Conservation (phyloP, 140 eudicot genomes). For the Cichorium intybus region DNA sequence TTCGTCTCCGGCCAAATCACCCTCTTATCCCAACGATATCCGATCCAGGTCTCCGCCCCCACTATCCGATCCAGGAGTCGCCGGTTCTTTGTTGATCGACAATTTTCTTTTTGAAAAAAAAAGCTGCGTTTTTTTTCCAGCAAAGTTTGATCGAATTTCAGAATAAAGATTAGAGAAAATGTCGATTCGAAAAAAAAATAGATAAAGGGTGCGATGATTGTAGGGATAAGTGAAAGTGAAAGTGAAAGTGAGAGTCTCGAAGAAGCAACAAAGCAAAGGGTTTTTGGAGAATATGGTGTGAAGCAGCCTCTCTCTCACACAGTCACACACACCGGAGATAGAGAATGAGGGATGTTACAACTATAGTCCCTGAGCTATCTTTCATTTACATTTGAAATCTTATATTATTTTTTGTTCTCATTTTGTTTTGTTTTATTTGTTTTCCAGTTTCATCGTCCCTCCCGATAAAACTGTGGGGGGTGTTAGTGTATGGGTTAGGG, state of each 20-base stretch:
- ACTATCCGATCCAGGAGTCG: too few relatives aligned
- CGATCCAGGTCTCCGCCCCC: too few relatives aligned
- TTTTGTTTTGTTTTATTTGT: too few relatives aligned
- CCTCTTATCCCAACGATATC: too few relatives aligned
- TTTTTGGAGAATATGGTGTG: slow-evolving; percentile 9
- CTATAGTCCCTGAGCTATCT: too few relatives aligned
- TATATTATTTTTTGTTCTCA: too few relatives aligned
- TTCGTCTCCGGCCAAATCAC: too few relatives aligned
- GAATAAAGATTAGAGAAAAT: background rate
- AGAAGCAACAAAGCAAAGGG: slow-evolving; percentile 10
- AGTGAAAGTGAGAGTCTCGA: slow-evolving; percentile 31
- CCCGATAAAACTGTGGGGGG: too few relatives aligned
- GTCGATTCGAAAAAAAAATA: background rate
- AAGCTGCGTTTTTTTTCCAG: background rate
- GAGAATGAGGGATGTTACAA: slow-evolving; percentile 4
- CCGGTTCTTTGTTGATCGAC: slow-evolving; percentile 38
- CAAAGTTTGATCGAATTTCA: slow-evolving; percentile 15
- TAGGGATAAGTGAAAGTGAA: slow-evolving; percentile 17
- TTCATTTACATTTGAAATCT: too few relatives aligned
- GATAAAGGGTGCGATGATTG: slow-evolving; percentile 1
- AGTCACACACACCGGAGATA: background rate
- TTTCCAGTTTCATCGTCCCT: too few relatives aligned
- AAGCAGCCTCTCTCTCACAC: background rate
- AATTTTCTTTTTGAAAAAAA: slow-evolving; percentile 11
- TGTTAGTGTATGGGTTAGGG: too few relatives aligned